phyloP scores from a whole-genome alignment of 2,329 filamentous ascomycete species.

The Zelopaecilomyces penicillatus region DNA sequence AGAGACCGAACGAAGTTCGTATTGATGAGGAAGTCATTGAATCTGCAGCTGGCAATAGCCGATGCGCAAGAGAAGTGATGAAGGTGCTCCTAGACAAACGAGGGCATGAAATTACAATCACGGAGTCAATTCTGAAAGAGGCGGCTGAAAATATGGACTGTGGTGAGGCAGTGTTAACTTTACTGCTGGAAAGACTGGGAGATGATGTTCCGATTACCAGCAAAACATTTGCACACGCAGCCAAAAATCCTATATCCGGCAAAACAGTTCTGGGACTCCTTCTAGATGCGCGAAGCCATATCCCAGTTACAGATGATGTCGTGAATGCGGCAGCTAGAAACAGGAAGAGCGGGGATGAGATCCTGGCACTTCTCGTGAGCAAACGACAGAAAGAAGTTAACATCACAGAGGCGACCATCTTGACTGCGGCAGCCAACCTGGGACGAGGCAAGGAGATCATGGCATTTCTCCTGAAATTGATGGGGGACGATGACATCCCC shows the following conservation, averaged over 20 bases:
- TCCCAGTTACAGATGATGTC: not conserved
- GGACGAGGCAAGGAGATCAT: not conserved
- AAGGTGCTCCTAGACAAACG: not conserved
- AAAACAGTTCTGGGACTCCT: not conserved
- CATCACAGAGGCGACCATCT: not conserved
- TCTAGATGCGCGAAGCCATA: not conserved
- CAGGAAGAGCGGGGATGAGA: not conserved
- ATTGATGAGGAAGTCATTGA: not conserved
- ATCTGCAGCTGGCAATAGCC: not conserved
- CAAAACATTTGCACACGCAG: not conserved
- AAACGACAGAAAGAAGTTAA: not conserved
- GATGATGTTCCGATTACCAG: not conserved
- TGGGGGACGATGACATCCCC: no score
- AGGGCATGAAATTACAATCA: not conserved
- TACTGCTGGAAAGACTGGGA: not conserved
- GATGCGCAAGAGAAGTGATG: not conserved
- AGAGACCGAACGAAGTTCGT: not conserved
- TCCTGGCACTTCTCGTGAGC: not conserved
- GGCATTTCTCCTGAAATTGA: not conserved
- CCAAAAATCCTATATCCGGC: not conserved
- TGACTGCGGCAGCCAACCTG: not conserved
- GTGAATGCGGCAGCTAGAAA: not conserved
- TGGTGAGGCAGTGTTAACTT: no score
- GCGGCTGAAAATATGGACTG: not conserved
- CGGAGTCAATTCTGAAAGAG: not conserved